phyloP scores from a whole-genome alignment of 108 stramenopile genomes.

The Nitzschia inconspicua region DNA sequence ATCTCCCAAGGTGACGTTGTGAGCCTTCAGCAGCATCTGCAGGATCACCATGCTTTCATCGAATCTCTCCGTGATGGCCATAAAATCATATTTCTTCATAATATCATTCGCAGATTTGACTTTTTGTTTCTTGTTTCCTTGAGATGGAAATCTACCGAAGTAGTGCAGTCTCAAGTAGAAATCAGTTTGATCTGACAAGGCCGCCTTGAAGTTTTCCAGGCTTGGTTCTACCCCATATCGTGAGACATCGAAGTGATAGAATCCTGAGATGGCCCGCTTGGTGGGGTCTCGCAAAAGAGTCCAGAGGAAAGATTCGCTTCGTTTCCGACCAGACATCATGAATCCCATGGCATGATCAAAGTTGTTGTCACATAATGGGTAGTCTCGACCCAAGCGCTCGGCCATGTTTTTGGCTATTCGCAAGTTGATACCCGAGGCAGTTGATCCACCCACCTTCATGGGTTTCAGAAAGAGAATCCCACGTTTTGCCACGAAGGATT shows the following conservation, averaged over 20 bases:
- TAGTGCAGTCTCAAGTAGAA: background rate
- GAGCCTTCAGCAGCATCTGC: conserved; percentile 22
- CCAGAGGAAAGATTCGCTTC: conserved; percentile 17
- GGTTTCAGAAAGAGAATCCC: conserved; percentile 34
- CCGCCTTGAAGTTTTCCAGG: conserved; percentile 7
- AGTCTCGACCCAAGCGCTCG: background rate
- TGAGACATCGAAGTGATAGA: conserved; percentile 47
- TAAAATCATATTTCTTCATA: conserved; percentile 39
- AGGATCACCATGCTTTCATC: conserved; percentile 33
- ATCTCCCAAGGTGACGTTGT: conserved; percentile 9
- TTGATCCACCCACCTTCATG: conserved; percentile 27
- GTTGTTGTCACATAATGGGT: background rate
- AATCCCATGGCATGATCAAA: background rate
- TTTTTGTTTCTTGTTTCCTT: background rate
- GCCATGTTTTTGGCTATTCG: conserved; percentile 39
- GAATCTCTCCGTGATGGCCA: conserved; percentile 25
- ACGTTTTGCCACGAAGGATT: no score
- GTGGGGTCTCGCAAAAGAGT: conserved; percentile 44
- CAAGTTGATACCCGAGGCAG: conserved; percentile 26
- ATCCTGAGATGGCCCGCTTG: conserved; percentile 29
- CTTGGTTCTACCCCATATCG: conserved; percentile 19
- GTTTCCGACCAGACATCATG: background rate
- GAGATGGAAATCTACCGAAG: background rate
- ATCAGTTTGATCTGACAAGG: background rate
- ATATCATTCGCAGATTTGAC: background rate